These are phyloP conservation scores for Vitis hybrid DNA, from an alignment of 177 flowering plant species.

Conservation along the genomic window DNA sequence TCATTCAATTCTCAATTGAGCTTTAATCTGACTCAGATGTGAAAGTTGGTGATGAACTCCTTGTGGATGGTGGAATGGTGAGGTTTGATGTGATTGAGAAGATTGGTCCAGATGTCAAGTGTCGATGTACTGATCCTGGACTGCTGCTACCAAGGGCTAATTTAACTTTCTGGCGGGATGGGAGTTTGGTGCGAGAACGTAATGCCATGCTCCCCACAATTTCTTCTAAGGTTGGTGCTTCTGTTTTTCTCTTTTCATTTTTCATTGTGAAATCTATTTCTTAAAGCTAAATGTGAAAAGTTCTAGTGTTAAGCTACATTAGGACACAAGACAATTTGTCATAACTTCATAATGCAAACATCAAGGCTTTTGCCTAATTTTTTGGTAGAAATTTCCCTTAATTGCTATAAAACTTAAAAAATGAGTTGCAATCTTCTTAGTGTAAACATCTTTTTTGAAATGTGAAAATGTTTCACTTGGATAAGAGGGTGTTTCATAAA, in stretches of 20 bases:
- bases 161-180: constrained; percentile 92
- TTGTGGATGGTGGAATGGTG: constrained; percentile 99
- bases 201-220: constrained; percentile 99
- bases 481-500: too few relatives aligned
- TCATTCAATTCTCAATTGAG: constrained; percentile 1
- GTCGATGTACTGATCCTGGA: constrained; percentile 93
- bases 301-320: not conserved
- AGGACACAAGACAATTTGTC: too few relatives aligned
- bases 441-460: too few relatives aligned
- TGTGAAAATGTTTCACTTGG: too few relatives aligned
- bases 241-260: constrained; percentile 1
- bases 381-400: too few relatives aligned
- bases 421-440: too few relatives aligned
- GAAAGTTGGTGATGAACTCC: constrained; percentile 90
- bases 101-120: constrained; percentile 98
- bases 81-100: constrained; percentile 97
- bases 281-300: not conserved
- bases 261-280: not conserved
- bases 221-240: constrained; percentile 75
- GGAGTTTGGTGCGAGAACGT: constrained; percentile 86
- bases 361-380: too few relatives aligned
- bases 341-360: too few relatives aligned
- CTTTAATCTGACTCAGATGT: constrained; percentile 56
- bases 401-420: too few relatives aligned
- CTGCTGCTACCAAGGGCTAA: constrained; percentile 94